Base-by-base conservation (phyloP, 352 stramenopile genomes). In the Phytopythium boreale region DNA sequence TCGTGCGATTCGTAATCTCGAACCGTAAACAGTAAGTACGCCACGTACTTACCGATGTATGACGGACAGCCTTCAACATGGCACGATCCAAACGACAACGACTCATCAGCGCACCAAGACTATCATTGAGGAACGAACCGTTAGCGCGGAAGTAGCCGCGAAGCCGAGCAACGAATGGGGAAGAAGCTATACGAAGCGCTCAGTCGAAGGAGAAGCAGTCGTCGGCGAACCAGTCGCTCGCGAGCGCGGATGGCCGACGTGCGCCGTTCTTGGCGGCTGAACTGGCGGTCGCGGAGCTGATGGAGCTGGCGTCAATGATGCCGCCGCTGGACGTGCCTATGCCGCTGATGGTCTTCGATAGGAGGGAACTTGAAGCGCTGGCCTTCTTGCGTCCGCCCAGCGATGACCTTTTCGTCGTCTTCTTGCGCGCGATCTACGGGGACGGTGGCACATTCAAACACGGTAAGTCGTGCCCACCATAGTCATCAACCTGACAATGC, bases 161-260 rank as follows among this genome's bases (percentile, higher is more conserved):
- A 7, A 46, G 27, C 24, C 27, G 24, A n/a, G 50, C 1, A 59
- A 24, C 14, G 26, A 46, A 46, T 2, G 39, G 4, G 7, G 12
- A 24, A 47, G 17, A 62, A 43, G 12, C n/a, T 1, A 41, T 0
- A n/a, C 10, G 50, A 50, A 24, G 31, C 31, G 58, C 26, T 79
- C 49, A 84, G 27, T 70, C 68, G 49, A 84, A 84, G 19, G 71
- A 76, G 57, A 84, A 84, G 11, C 64, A 59, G 36, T 82, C 76
- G 34, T 52, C 56, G 19, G 67, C 60, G n/a, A 71, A 67, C 76
- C 76, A 84, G 51, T 84, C 69, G 49, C 43, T 63, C 68, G 66
- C 19, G 66, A 76, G 29, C 59, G 67, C 1, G 49, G 60, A 15
- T 74, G 59, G 7, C 53, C 70, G 37, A 69, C 46, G 37, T 60